Evolutionary conservation across 805 yeast genomes (phyloP), one percentile per base, ranked within the genome.

Genomic region (Maudiozyma serrabonitensis): DNA sequence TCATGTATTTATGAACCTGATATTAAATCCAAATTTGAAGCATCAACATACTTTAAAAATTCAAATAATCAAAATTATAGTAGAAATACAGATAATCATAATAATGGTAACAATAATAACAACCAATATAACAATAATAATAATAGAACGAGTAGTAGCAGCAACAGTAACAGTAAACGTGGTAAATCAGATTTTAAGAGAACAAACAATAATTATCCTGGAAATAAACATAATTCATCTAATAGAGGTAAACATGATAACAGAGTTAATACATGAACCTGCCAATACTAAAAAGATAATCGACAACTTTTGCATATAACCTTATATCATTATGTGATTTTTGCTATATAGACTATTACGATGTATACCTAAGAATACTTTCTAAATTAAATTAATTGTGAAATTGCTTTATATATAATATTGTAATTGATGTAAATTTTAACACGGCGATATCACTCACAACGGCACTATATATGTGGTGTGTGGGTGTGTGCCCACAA

Each of bases 1-100:
- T 74, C 76, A 2, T 66, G 73, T 25, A 70, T 87, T 11, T 68
- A 72, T 44, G 93, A 84, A 56, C 66, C 70, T 50, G 87, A 82
- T 50, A 78, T 83, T 15, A 65, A 67, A 54, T 57, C 57, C 39
- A 74, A 69, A 54, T 76, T 75, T 52, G 67, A 69, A 2, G 37
- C 41, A 8, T 18, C 42, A 18, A 19, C 16, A 13, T 28, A 39
- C 12, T 23, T 19, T 23, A 35, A 35, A 16, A 35, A 35, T 35
- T 35, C 42, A 8, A 19, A 39, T 23, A 13, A 23, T 9, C n/a
- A 39, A 23, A 39, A 46, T 16, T 19, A 31, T 31, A 19, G 19
- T 31, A 31, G 23, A 23, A 46, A 46, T 23, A 40, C 16, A 26
- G 26, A 16, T 13, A 18, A 18, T n/a, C 16, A 31, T 15, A n/a